Percentiles rank a stretch among this genome's conserved stretches.
Evolutionary conservation across 164 flowering plant genomes (phyloP).

Genomic region (Hamamelis virginiana): DNA sequence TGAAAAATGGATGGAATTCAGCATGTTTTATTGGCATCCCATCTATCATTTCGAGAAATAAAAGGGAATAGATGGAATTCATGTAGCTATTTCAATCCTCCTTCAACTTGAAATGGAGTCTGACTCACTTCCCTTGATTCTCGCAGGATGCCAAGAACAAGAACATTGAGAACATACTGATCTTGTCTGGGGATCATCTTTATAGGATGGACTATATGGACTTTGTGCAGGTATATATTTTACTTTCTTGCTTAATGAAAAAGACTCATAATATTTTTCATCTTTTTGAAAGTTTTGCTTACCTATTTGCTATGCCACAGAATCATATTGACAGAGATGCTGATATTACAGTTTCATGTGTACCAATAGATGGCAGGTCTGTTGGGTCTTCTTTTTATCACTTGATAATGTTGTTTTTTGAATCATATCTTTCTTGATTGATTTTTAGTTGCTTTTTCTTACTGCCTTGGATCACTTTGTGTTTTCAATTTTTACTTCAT

Average conservation of each 20-base stretch:
- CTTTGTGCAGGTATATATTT: constrained; percentile 65
- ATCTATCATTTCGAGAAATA: background rate
- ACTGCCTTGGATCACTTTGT: background rate
- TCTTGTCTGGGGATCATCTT: constrained; percentile 91
- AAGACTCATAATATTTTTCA: background rate
- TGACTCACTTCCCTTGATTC: constrained; percentile 1
- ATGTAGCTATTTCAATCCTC: background rate
- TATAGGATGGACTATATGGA: constrained; percentile 95
- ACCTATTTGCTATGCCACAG: constrained; percentile 37
- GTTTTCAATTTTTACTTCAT: background rate
- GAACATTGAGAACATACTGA: constrained; percentile 71
- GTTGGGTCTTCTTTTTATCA: constrained; percentile 5
- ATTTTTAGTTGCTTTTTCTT: background rate
- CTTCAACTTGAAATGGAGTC: background rate
- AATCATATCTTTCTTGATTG: too few relatives aligned
- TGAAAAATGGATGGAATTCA: too few relatives aligned
- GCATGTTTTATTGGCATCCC: background rate
- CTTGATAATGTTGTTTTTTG: background rate
- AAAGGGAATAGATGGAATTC: background rate
- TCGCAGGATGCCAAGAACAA: constrained; percentile 88
- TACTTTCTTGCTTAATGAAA: background rate
- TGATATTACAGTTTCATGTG: constrained; percentile 83
- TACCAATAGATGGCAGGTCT: constrained; percentile 76
- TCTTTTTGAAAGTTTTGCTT: background rate
- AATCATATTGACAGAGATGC: constrained; percentile 75